phyloP scores from a whole-genome alignment of 2,329 filamentous ascomycete species.

The Fusarium pseudonygamai region DNA sequence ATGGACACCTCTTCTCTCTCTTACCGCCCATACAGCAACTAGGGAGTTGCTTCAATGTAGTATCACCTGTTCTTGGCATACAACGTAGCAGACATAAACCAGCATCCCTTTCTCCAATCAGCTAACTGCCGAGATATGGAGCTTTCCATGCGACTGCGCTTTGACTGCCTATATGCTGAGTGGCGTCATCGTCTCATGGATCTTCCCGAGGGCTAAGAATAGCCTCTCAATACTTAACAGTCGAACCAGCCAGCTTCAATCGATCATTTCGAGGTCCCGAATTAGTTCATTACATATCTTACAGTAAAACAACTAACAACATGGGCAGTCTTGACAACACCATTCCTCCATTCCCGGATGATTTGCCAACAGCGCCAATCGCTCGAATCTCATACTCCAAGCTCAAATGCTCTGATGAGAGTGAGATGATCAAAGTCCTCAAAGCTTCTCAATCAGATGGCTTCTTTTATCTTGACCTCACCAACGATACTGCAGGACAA shows the following conservation, averaged over 20 bases:
- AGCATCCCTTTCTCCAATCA: too few relatives aligned
- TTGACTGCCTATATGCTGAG: accelerated
- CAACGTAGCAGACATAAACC: background rate
- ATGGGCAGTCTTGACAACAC: background rate
- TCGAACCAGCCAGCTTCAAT: background rate
- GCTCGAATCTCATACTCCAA: background rate
- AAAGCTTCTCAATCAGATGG: background rate
- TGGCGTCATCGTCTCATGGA: background rate
- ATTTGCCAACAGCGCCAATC: background rate
- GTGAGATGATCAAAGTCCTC: background rate
- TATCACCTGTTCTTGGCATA: background rate
- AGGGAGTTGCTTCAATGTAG: background rate
- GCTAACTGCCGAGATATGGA: background rate
- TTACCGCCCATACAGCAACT: background rate
- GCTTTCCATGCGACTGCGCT: background rate
- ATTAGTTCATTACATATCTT: background rate
- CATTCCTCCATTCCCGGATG: background rate
- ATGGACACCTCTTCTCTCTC: background rate
- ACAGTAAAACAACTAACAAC: accelerated
- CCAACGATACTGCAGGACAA: accelerated
- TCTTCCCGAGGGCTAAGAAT: background rate
- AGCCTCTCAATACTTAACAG: background rate
- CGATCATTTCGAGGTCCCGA: too few relatives aligned
- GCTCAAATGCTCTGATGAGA: background rate
- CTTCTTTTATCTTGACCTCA: background rate